Base-by-base conservation (phyloP, 306 rosid species). In the Urtica urens region DNA sequence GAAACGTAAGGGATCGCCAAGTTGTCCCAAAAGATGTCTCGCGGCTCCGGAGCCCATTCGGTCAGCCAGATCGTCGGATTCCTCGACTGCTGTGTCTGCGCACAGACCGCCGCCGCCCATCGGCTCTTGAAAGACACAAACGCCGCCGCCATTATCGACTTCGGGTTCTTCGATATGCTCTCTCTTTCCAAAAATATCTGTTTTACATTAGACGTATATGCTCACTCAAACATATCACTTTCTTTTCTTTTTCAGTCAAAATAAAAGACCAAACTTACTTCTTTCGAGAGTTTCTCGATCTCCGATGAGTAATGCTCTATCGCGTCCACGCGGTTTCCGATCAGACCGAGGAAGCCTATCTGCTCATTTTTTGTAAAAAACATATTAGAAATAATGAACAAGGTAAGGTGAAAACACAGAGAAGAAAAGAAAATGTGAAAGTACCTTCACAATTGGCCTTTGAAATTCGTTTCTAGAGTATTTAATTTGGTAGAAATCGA, bases 31-130 rank as follows among this genome's bases (percentile, higher is more conserved):
- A 59, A 85, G 21, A 90, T 62, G 58, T 90, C 99, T 45, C 99
- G 84, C 28, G 97, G 92, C 60, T 90, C 99, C 0, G 95, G 95
- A 49, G 99, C 99, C 95, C 99, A 81, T 61, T 90, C 92, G 20
- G 99, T 90, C 71, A 90, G 69, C 99, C 99, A 90, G 39, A 58
- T 16, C 6, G 94, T 81, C 10, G 99, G 99, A 58, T 90, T 81
- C 72, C 95, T 90, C 8, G 85, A 27, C 44, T 84, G 95, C 39
- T 90, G 92, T 47, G 99, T 85, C 55, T 90, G 97, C 57, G 99
- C 94, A 60, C 95, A 90, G 52, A 90, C 99, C 41, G 99, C 92
- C 1, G 99, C 94, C 20, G 69, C 95, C 99, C 99, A 90, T 55
- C 92, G 87, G 57, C 87, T 68, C 76, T 30, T 67, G 71, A 90